These are phyloP conservation scores for Spathaspora sp. DNA, from an alignment of 805 yeast genomes.

Conservation along the genomic window DNA sequence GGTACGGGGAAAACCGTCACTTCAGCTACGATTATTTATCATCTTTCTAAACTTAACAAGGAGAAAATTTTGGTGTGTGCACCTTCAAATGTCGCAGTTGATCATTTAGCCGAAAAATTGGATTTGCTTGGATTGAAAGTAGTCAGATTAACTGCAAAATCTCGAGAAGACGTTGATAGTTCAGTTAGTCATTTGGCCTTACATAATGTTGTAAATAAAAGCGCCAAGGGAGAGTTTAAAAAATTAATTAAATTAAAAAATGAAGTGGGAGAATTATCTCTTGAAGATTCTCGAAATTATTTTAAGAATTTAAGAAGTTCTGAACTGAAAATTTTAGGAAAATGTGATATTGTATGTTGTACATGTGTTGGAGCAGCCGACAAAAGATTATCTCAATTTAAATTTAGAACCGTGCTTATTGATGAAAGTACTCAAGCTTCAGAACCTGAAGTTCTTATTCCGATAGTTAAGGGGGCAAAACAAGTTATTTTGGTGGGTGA, in stretches of 20 bases:
- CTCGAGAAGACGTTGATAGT: conserved; percentile 77
- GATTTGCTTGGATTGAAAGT: conserved; percentile 70
- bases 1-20: conserved; percentile 92
- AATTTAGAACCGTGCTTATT: conserved; percentile 75
- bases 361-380: conserved; percentile 95
- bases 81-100: conserved; percentile 94
- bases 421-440: conserved; percentile 95
- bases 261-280: conserved; percentile 66
- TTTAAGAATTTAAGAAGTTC: conserved; percentile 37
- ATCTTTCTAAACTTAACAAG: conserved; percentile 57
- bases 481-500: conserved; percentile 92
- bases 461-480: conserved; percentile 83
- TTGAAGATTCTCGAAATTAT: conserved; percentile 44
- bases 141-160: conserved; percentile 70
- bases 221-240: conserved; percentile 54
- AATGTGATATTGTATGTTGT: conserved; percentile 78
- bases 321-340: conserved; percentile 48
- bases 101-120: conserved; percentile 77
- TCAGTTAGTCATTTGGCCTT: conserved; percentile 56
- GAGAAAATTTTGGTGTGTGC: conserved; percentile 83
- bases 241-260: conserved; percentile 56
- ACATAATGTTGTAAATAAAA: conserved; percentile 45
- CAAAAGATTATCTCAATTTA: conserved; percentile 47
- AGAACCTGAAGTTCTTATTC: conserved; percentile 88
- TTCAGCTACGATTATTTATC: conserved; percentile 83